Percentiles rank a stretch among this genome's conserved stretches.
phyloP scores from a whole-genome alignment of 2,329 filamentous ascomycete genomes.

The Beauveria bassiana region DNA sequence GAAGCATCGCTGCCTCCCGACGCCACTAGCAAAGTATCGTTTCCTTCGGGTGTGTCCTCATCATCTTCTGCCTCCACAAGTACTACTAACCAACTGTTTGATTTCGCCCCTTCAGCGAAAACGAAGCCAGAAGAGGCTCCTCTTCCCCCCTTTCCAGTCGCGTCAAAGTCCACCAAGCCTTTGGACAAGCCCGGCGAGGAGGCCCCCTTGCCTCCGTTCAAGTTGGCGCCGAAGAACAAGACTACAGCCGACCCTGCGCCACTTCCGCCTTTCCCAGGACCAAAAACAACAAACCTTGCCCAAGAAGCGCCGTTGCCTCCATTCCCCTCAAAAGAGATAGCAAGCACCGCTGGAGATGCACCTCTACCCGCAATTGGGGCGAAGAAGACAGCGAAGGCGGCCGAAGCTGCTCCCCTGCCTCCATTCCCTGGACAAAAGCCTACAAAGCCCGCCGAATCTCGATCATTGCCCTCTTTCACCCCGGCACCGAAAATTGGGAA shows the following conservation, averaged over 20 bases:
- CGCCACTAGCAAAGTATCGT: conserved; percentile 41
- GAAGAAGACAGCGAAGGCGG: conserved; percentile 17
- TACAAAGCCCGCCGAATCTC: conserved; percentile 25
- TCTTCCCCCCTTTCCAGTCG: conserved; percentile 11
- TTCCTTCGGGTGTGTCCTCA: conserved; percentile 36
- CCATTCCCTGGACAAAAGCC: conserved; percentile 24
- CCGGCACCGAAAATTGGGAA: conserved; percentile 12
- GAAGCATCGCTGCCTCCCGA: conserved; percentile 37
- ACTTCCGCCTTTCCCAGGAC: conserved; percentile 27
- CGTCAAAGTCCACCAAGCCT: background rate
- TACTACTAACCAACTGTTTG: conserved; percentile 21
- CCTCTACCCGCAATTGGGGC: conserved; percentile 28
- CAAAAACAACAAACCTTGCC: conserved; percentile 15
- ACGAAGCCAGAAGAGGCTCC: conserved; percentile 12
- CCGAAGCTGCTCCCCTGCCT: conserved; percentile 22
- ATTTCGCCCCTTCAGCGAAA: conserved; percentile 20
- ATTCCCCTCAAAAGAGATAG: background rate
- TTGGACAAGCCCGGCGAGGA: conserved; percentile 16
- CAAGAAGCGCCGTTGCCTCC: conserved; percentile 15
- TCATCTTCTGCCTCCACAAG: conserved; percentile 36
- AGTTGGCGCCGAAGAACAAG: conserved; percentile 17
- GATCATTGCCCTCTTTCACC: conserved; percentile 33
- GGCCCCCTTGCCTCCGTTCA: conserved; percentile 13
- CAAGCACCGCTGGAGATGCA: conserved; percentile 15
- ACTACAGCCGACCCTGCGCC: conserved; percentile 14